Conservation (phyloP, 192 early-diverging fungal genomes). For the Phycomyces blakesleeanus region DNA sequence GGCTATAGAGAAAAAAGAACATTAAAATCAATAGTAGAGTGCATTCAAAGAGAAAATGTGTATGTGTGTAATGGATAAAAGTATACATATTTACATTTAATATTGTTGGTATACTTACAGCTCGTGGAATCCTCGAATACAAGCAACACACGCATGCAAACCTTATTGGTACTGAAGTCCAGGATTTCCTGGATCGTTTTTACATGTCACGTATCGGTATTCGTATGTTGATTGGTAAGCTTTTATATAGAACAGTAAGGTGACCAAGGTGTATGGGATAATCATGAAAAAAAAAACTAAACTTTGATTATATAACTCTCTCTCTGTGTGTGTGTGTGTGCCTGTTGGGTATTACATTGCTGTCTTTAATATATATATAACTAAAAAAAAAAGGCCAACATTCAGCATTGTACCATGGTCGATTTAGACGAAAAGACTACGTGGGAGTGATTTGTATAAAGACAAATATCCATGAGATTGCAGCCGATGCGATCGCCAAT, state of each 20-base stretch:
- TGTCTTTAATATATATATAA: no score
- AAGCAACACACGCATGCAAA: conserved; percentile 56
- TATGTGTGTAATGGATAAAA: no score
- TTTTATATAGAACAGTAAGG: no score
- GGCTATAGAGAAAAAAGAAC: no score
- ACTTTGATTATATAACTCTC: no score
- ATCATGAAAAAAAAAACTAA: no score
- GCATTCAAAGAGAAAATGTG: no score
- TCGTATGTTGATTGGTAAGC: conserved; percentile 90
- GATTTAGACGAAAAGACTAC: conserved; percentile 59
- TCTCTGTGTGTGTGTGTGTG: conserved; percentile 14
- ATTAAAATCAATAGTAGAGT: no score
- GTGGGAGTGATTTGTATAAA: conserved; percentile 94
- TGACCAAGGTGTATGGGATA: no score
- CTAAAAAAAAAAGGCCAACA: conserved; percentile 81
- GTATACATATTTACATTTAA: neutral
- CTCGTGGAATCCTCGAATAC: conserved; percentile 91
- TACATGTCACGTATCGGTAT: conserved; percentile 99
- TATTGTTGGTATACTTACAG: conserved; percentile 34
- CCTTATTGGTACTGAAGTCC: conserved; percentile 68
- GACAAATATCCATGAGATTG: conserved; percentile 77
- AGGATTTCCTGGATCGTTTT: conserved; percentile 92
- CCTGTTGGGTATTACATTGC: no score
- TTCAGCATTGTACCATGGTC: conserved; percentile 63
- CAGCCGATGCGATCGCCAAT: conserved; percentile 85